A percentile compares a stretch with the other conserved stretches of the same genome.
Conservation (phyloP, 2,329 filamentous ascomycete species). For the Penicillium sp. region DNA sequence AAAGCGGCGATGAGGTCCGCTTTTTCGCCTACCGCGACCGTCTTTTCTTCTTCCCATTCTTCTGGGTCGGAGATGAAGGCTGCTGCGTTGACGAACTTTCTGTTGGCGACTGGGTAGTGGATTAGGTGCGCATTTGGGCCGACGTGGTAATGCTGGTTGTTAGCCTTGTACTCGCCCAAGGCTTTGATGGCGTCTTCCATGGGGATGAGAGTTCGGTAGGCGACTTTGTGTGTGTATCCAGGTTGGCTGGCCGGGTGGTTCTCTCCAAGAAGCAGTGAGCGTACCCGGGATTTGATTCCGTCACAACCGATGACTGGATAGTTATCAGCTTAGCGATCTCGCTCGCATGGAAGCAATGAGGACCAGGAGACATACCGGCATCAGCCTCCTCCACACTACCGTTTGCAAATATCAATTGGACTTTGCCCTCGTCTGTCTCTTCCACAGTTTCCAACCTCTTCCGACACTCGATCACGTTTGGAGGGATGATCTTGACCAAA, state of each 20-base stretch:
- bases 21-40: not conserved
- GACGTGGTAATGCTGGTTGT: not conserved
- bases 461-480: not conserved
- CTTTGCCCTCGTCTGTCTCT: not conserved
- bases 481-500: not conserved
- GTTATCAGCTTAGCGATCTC: not conserved
- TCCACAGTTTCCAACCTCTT: not conserved
- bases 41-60: not conserved
- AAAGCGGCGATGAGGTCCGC: not conserved
- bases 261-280: not conserved
- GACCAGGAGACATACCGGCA: not conserved
- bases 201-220: not conserved
- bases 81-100: not conserved
- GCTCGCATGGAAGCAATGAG: too few species aligned
- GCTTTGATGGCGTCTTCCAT: not conserved
- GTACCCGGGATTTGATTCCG: not conserved
- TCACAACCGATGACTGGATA: constrained; percentile 24
- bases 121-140: not conserved
- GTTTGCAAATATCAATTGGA: not conserved
- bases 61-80: not conserved
- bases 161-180: not conserved
- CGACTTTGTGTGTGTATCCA: not conserved
- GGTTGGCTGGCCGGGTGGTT: not conserved
- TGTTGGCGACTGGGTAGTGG: not conserved
- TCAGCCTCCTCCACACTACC: not conserved